Conservation (phyloP, 2,329 filamentous ascomycete species). For the Beauveria sp. region DNA sequence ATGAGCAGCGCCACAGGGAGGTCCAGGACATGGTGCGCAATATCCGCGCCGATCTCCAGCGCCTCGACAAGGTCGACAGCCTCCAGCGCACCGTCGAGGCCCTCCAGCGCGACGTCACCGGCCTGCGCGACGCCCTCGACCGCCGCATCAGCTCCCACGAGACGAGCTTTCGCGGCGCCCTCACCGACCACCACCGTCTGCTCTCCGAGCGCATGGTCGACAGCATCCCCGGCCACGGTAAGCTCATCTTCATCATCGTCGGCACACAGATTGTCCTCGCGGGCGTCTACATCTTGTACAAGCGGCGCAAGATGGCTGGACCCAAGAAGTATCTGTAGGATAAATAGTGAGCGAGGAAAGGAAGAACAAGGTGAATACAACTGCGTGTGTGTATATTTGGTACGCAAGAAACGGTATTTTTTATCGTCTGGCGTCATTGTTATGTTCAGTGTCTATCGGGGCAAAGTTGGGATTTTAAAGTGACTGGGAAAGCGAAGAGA, state of each 20-base stretch:
- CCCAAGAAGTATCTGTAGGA: constrained; percentile 86
- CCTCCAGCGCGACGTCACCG: constrained; percentile 45
- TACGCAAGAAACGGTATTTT: neutral
- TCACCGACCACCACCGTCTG: constrained; percentile 42
- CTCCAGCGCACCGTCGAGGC: constrained; percentile 35
- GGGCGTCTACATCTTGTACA: constrained; percentile 67
- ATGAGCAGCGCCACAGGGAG: constrained; percentile 51
- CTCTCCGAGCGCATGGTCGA: constrained; percentile 41
- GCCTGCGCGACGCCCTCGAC: constrained; percentile 47
- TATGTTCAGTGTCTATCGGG: neutral
- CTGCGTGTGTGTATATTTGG: neutral
- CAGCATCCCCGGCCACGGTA: constrained; percentile 41
- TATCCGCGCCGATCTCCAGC: constrained; percentile 36
- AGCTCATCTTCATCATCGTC: constrained; percentile 62
- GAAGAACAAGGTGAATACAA: neutral
- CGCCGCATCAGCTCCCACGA: constrained; percentile 44
- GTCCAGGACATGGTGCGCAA: constrained; percentile 39
- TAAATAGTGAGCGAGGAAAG: neutral
- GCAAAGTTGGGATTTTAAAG: neutral
- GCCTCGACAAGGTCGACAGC: constrained; percentile 37
- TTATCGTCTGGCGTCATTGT: neutral
- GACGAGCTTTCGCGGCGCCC: constrained; percentile 43
- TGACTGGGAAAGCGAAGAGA: neutral
- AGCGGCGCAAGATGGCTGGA: constrained; percentile 63
- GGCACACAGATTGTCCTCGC: constrained; percentile 66